A percentile compares a stretch with the other conserved stretches of the same genome.
These are phyloP conservation scores for Termitomyces sp. DNA, from an alignment of 768 basidiomycete genomes.

Conservation along the genomic window DNA sequence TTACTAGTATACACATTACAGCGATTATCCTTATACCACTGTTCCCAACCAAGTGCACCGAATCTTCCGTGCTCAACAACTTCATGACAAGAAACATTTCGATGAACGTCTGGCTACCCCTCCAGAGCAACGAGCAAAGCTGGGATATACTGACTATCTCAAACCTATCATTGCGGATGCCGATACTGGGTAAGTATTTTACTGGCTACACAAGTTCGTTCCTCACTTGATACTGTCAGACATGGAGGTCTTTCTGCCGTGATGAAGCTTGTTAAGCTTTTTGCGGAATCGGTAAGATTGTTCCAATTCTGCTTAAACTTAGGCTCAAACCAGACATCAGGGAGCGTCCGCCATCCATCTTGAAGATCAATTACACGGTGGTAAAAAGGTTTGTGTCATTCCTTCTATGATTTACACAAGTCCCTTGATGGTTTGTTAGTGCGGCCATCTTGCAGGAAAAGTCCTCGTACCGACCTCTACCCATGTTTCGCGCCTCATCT, in stretches of 20 bases:
- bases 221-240: constrained; percentile 32
- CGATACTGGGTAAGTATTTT: constrained; percentile 73
- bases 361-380: constrained; percentile 92
- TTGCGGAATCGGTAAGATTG: constrained; percentile 75
- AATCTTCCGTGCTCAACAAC: constrained; percentile 85
- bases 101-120: constrained; percentile 73
- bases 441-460: constrained; percentile 88
- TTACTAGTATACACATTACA: constrained; percentile 20
- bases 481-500: constrained; percentile 78
- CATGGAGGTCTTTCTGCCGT: constrained; percentile 92
- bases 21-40: constrained; percentile 94
- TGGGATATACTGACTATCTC: constrained; percentile 83
- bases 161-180: constrained; percentile 93
- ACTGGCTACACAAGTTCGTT: not conserved
- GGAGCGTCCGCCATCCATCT: constrained; percentile 89
- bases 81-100: constrained; percentile 91
- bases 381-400: constrained; percentile 62
- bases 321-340: constrained; percentile 22
- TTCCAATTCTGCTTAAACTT: not conserved
- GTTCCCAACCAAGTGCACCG: constrained; percentile 95
- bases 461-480: constrained; percentile 89
- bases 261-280: constrained; percentile 91
- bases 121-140: constrained; percentile 56
- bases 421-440: constrained; percentile 30
- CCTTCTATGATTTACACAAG: not conserved